phyloP scores from a whole-genome alignment of 2,329 filamentous ascomycete species.

The Alternaria panax region DNA sequence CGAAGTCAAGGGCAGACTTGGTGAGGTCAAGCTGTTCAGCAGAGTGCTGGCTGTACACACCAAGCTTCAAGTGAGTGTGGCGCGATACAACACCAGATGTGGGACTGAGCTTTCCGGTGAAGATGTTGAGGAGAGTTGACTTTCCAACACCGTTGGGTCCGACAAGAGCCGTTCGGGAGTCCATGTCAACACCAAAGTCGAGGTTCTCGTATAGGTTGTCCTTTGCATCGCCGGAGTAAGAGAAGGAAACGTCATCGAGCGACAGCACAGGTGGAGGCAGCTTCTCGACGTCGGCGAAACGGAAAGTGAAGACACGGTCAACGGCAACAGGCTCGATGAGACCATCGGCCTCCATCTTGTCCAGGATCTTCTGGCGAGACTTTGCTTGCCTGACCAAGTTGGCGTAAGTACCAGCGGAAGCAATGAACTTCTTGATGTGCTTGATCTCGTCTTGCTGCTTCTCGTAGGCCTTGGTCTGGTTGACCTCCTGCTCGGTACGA shows the following conservation, averaged over 20 bases:
- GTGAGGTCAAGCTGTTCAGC: constrained; percentile 97
- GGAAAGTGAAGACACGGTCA: constrained; percentile 94
- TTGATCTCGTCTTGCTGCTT: constrained; percentile 99
- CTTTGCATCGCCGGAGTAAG: constrained; percentile 86
- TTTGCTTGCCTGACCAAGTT: constrained; percentile 99
- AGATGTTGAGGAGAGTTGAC: constrained; percentile 92
- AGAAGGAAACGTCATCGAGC: constrained; percentile 97
- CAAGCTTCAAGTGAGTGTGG: constrained; percentile 98
- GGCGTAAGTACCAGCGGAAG: constrained; percentile 98
- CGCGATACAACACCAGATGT: constrained; percentile 82
- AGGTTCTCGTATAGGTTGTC: constrained; percentile 97
- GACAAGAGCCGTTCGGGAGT: constrained; percentile 94
- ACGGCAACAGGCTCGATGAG: constrained; percentile 90
- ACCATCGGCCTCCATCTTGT: constrained; percentile 99
- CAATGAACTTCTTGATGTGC: constrained; percentile 99
- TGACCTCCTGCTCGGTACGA: constrained; percentile 88
- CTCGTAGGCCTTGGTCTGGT: constrained; percentile 98
- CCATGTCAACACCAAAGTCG: constrained; percentile 99
- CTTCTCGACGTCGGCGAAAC: constrained; percentile 98
- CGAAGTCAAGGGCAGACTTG: constrained; percentile 97
- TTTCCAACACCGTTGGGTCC: constrained; percentile 99
- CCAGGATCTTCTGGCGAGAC: constrained; percentile 98
- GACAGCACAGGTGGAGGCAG: constrained; percentile 96
- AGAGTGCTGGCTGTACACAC: constrained; percentile 97
- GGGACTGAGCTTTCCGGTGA: constrained; percentile 93